Evolutionary conservation across 495 filamentous ascomycete species (phyloP).

Genomic region (Aspergillus sparsus): DNA sequence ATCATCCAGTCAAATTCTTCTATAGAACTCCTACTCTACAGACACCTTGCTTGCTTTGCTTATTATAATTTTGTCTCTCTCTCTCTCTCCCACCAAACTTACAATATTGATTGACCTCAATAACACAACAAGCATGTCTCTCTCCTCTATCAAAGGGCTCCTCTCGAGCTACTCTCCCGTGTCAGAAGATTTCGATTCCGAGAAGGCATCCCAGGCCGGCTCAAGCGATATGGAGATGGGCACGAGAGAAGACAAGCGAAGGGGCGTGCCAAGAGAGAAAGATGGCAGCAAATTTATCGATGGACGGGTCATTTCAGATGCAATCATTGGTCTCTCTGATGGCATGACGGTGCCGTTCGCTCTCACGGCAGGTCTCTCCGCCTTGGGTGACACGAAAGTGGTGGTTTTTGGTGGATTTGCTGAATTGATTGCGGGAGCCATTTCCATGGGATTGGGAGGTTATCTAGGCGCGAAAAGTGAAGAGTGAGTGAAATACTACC

Average conservation of each 20-base stretch:
- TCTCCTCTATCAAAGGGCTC: slow-evolving; percentile 38
- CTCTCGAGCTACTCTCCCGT: slow-evolving; percentile 43
- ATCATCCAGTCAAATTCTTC: too few species aligned
- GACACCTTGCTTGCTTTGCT: too few species aligned
- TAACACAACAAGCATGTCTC: slow-evolving; percentile 31
- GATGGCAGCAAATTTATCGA: slow-evolving; percentile 34
- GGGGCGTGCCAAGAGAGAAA: slow-evolving; percentile 22
- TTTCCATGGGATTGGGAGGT: slow-evolving; percentile 61
- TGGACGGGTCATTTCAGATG: slow-evolving; percentile 57
- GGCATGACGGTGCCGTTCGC: slow-evolving; percentile 64
- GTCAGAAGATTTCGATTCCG: slow-evolving; percentile 38
- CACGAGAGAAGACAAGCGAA: slow-evolving; percentile 25
- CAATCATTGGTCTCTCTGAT: slow-evolving; percentile 62
- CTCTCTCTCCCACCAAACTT: neutral
- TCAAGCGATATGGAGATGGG: slow-evolving; percentile 25
- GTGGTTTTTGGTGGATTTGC: slow-evolving; percentile 61
- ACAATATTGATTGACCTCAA: neutral
- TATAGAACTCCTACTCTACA: too few species aligned
- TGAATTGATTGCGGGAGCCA: slow-evolving; percentile 59
- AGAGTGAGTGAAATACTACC: slow-evolving; percentile 42
- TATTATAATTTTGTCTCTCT: neutral
- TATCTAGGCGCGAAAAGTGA: slow-evolving; percentile 72
- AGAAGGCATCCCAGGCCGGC: slow-evolving; percentile 33
- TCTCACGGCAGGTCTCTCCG: slow-evolving; percentile 57
- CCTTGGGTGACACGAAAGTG: slow-evolving; percentile 54